Evolutionary conservation across 2,329 filamentous ascomycete species (phyloP).

Genomic region (Setomelanomma holmii): DNA sequence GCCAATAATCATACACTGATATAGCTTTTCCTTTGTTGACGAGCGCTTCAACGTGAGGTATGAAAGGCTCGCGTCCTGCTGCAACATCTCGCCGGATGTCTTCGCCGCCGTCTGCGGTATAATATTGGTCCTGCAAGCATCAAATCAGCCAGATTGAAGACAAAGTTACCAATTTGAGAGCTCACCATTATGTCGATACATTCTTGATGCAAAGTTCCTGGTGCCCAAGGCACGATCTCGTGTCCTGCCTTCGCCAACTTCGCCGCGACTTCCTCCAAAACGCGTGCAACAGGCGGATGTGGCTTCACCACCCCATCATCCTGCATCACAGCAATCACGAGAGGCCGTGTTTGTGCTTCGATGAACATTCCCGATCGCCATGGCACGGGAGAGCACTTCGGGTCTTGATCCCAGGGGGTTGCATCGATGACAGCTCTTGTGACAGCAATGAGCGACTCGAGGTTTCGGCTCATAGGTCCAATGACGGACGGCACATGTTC

Average conservation of each 20-base stretch:
- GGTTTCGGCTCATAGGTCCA: conserved; percentile 64
- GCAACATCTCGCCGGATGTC: conserved; percentile 65
- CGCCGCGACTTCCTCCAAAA: conserved; percentile 49
- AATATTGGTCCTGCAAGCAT: conserved; percentile 65
- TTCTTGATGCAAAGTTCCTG: conserved; percentile 58
- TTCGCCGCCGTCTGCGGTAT: conserved; percentile 68
- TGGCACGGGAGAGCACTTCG: conserved; percentile 60
- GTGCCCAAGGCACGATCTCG: conserved; percentile 62
- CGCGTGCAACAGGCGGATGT: conserved; percentile 61
- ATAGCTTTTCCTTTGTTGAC: conserved; percentile 59
- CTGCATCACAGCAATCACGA: conserved; percentile 59
- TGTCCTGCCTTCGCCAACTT: conserved; percentile 59
- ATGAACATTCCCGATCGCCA: conserved; percentile 60
- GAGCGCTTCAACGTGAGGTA: conserved; percentile 60
- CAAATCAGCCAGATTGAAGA: too few relatives aligned
- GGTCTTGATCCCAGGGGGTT: conserved; percentile 63
- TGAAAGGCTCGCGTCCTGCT: conserved; percentile 63
- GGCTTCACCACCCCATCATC: conserved; percentile 64
- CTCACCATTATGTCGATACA: conserved; percentile 64
- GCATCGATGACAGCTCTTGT: conserved; percentile 58
- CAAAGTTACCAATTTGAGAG: too few relatives aligned
- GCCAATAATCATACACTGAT: conserved; percentile 72
- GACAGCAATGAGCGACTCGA: conserved; percentile 58
- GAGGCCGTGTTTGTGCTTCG: conserved; percentile 50
- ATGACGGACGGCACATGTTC: conserved; percentile 69